Conservation (phyloP, 129 eudicot species). For the Artemisia annua region DNA sequence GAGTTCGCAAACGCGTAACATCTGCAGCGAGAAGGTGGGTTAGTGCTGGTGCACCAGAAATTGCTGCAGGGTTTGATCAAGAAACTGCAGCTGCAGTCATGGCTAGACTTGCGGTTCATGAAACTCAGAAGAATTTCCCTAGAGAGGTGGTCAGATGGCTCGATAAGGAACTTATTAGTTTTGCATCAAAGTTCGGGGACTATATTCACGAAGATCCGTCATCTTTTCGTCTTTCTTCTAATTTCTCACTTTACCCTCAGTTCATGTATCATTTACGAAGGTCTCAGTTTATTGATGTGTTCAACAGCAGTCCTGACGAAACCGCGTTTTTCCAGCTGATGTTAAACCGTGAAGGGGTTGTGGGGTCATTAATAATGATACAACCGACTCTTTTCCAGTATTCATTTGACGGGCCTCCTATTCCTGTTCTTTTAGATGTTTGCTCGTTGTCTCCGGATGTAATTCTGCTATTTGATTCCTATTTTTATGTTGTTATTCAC, state of each 20-base stretch:
- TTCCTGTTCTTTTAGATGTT: conserved; percentile 82
- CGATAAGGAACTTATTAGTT: conserved; percentile 65
- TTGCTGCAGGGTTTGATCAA: conserved; percentile 90
- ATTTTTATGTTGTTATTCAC: conserved; percentile 79
- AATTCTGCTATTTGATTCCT: conserved; percentile 85
- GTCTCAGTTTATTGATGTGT: conserved; percentile 88
- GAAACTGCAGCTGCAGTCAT: conserved; percentile 89
- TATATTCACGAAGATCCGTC: conserved; percentile 88
- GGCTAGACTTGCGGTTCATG: conserved; percentile 82
- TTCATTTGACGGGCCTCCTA: conserved; percentile 92
- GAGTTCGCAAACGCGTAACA: conserved; percentile 76
- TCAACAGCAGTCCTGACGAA: conserved; percentile 92
- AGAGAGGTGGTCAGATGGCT: conserved; percentile 82
- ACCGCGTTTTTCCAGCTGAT: conserved; percentile 81
- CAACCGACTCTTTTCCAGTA: conserved; percentile 88
- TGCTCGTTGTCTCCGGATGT: conserved; percentile 89
- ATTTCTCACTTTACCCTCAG: conserved; percentile 85
- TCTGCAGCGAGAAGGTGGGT: conserved; percentile 97
- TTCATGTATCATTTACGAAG: conserved; percentile 89
- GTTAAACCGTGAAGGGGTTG: conserved; percentile 94
- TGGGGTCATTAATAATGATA: conserved; percentile 82
- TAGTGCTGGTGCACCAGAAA: conserved; percentile 61
- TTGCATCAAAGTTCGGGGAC: conserved; percentile 83
- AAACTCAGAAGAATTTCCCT: conserved; percentile 47
- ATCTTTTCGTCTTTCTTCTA: conserved; percentile 79